Evolutionary conservation across 139 green algal genomes (phyloP).

Genomic region (Chlamydomonas incerta): DNA sequence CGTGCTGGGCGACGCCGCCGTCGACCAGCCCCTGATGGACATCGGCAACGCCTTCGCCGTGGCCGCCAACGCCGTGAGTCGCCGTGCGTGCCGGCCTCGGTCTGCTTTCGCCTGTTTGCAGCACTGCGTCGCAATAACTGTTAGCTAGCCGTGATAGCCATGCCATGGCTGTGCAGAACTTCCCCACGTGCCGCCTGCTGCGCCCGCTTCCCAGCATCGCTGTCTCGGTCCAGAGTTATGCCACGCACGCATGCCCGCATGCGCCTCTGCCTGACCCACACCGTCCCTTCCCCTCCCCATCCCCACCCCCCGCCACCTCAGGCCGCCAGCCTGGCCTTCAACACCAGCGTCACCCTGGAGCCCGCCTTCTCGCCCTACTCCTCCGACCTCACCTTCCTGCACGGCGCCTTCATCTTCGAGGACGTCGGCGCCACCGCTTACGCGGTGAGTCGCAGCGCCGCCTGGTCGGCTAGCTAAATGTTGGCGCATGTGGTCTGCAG

Average conservation of each 20-base stretch:
- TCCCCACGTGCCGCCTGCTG: too few species aligned
- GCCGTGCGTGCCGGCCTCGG: background rate
- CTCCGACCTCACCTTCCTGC: constrained; percentile 66
- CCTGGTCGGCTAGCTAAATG: background rate
- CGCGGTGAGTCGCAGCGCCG: background rate
- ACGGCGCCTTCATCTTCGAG: constrained; percentile 71
- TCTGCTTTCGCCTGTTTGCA: background rate
- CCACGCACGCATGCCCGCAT: too few species aligned
- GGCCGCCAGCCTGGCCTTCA: constrained; percentile 56
- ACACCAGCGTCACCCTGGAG: constrained; percentile 46
- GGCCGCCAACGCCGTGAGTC: constrained; percentile 52
- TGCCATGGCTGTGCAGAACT: too few species aligned
- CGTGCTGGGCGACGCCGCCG: constrained; percentile 25
- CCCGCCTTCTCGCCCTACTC: constrained; percentile 61
- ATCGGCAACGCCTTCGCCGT: constrained; percentile 53
- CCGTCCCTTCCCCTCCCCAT: too few species aligned
- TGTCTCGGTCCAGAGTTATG: too few species aligned
- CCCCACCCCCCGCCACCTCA: background rate
- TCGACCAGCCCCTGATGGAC: constrained; percentile 36
- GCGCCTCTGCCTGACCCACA: background rate
- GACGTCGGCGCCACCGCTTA: constrained; percentile 60
- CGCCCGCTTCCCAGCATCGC: too few species aligned
- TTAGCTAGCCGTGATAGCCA: too few species aligned
- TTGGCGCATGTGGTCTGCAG: background rate
- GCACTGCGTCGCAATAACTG: background rate